phyloP scores from a whole-genome alignment of 805 yeast species.

The Pichia phayaonensis region DNA sequence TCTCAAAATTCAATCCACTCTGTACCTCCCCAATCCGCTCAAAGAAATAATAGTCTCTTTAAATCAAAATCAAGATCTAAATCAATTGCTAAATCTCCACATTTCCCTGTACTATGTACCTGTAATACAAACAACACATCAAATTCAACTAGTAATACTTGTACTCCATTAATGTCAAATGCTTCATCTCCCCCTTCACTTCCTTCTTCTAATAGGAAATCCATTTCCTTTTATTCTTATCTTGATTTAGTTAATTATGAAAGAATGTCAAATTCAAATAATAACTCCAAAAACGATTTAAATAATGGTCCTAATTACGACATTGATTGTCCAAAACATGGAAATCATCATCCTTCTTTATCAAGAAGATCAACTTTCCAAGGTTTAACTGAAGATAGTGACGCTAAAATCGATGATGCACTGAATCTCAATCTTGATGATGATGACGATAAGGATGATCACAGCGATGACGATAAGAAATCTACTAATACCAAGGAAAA shows the following conservation, averaged over 20 bases:
- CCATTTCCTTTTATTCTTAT: conserved; percentile 28
- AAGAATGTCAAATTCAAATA: conserved; percentile 9
- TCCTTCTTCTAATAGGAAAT: conserved; percentile 14
- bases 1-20: conserved; percentile 3
- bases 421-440: conserved; percentile 1
- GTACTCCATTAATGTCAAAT: not conserved
- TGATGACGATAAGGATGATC: not conserved
- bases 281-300: not conserved
- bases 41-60: not conserved
- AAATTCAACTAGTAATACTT: not conserved
- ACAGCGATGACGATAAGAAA: not conserved
- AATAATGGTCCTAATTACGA: not conserved
- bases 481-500: not conserved
- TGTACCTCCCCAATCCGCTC: not conserved
- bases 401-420: conserved; percentile 10
- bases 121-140: not conserved
- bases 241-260: conserved; percentile 27
- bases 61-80: not conserved
- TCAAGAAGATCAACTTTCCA: conserved; percentile 10
- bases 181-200: not conserved
- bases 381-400: conserved; percentile 12
- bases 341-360: not conserved
- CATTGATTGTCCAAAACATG: conserved; percentile 8
- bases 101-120: too few relatives aligned
- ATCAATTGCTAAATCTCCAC: not conserved